Base-by-base conservation (phyloP, 805 yeast genomes). In the Starmerella floris region DNA sequence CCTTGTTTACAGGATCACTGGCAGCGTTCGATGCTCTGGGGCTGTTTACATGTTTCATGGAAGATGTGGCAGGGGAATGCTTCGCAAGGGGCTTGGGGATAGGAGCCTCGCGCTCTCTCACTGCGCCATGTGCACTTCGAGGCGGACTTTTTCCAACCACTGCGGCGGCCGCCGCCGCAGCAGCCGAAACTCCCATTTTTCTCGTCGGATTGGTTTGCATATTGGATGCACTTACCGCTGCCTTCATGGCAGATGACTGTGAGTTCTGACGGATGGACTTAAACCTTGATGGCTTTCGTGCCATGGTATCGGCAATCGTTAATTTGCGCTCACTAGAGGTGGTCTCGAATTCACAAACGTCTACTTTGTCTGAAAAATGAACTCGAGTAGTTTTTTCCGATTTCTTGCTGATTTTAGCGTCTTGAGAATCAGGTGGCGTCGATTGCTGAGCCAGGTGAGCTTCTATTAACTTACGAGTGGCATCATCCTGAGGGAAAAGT, bases 241-340 rank as follows among this genome's bases (percentile, higher is more conserved):
- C 16, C 2, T 30, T 22, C 3, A n/a, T 26, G 13, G 40, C 25
- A 3, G 40, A 5, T 23, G 16, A 21, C 25, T 13, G 5, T 9
- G 42, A n/a, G 5, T 10, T 33, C 27, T n/a, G 37, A 8, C 48
- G 39, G 3, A 22, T 22, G 20, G 27, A 13, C 40, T 51, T 62
- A 50, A 64, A 64, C 16, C 56, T 53, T 0, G 66, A 61, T 0
- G 51, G 44, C 37, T 48, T 59, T 19, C 40, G 43, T 19, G 53
- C 4, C 3, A 31, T 48, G 30, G 39, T 27, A 21, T 40, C 43
- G n/a, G 35, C 25, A 17, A 41, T 17, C 1, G 30, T 34, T 16
- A 45, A 39, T 37, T 45, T 52, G 23, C 56, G 52, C 37, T 54
- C 56, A 2, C 39, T 40, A 5, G 51, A 16, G 6, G 42, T 34